These are phyloP conservation scores for Bremia lactucae DNA, from an alignment of 352 stramenopile species.

Conservation along the genomic window DNA sequence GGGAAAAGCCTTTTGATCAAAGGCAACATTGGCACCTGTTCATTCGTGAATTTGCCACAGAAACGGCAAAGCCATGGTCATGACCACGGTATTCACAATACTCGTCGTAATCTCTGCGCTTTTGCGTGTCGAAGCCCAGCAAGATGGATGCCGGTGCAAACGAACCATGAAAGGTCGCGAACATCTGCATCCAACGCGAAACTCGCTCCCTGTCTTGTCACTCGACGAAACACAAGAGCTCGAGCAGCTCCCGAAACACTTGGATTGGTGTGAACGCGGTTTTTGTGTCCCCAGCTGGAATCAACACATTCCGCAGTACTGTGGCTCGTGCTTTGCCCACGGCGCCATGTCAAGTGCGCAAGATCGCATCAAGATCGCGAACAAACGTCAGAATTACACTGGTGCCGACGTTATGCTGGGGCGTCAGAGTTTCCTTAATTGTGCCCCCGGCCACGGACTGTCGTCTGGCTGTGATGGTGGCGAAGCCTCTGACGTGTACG, in stretches of 20 bases:
- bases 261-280: conserved; percentile 86
- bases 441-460: conserved; percentile 55
- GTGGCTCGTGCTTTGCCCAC: conserved; percentile 77
- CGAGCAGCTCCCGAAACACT: conserved; percentile 40
- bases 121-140: background rate
- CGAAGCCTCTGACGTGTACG: conserved; percentile 65
- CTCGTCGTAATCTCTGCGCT: conserved; percentile 12
- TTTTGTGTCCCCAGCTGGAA: conserved; percentile 79
- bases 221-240: conserved; percentile 29
- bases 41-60: conserved; percentile 18
- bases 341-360: conserved; percentile 62
- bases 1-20: conserved; percentile 12
- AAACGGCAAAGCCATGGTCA: too few species aligned
- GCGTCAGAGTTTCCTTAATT: conserved; percentile 76
- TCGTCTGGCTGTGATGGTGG: conserved; percentile 57
- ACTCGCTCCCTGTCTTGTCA: conserved; percentile 29
- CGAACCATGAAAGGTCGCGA: conserved; percentile 69
- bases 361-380: conserved; percentile 79
- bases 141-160: conserved; percentile 37
- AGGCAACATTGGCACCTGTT: conserved; percentile 10
- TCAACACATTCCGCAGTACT: conserved; percentile 82
- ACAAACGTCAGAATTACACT: conserved; percentile 44
- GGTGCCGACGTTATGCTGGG: conserved; percentile 70
- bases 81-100: conserved; percentile 6
- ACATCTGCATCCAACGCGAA: conserved; percentile 46